Base-by-base conservation (phyloP, 495 filamentous ascomycete genomes). In the Aspergillus olivimuriae region DNA sequence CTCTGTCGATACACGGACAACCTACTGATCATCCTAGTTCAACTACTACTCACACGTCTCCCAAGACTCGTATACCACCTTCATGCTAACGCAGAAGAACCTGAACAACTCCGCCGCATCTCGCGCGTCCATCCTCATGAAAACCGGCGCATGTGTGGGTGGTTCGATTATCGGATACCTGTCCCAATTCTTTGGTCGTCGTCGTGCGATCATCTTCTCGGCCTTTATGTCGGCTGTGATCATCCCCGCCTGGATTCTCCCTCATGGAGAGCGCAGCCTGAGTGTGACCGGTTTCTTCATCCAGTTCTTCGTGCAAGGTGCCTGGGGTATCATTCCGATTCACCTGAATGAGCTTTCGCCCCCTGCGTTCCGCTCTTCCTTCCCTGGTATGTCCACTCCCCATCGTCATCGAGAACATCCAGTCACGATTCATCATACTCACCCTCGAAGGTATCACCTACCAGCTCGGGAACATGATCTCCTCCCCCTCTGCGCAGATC, bases 261-360 rank as follows among this genome's bases (percentile, higher is more conserved):
- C 82, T 3, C 57, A 63, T 0, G 62, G 57, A 26, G 80, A 80
- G 61, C 54, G 62, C 0, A 56, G 68, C 4, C 72, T 89, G 14
- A 82, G 80, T 1, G 82, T 69, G 4, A 71, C 75, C 1, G 84
- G 80, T 16, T 90, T 90, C 68, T 77, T 84, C 57, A 75, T 87
- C 45, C 85, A 90, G 54, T 87, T 87, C 61, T 87, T 83, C 56
- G 74, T 87, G 19, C 82, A 88, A 52, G 86, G 86, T 6, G 81
- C 83, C 0, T 90, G 80, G 81, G 83, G 86, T 30, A 78, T 88
- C 4, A 79, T 88, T 21, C 86, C 86, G 7, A 83, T 89, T 51
- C 85, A 87, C 51, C 71, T 90, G 37, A 86, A 86, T 58, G 86
- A 90, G 65, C 74, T 89, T 0, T 78, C 84, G 0, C 86, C 84